Conservation (phyloP, 2,329 filamentous ascomycete species). For the Fusarium sororula region DNA sequence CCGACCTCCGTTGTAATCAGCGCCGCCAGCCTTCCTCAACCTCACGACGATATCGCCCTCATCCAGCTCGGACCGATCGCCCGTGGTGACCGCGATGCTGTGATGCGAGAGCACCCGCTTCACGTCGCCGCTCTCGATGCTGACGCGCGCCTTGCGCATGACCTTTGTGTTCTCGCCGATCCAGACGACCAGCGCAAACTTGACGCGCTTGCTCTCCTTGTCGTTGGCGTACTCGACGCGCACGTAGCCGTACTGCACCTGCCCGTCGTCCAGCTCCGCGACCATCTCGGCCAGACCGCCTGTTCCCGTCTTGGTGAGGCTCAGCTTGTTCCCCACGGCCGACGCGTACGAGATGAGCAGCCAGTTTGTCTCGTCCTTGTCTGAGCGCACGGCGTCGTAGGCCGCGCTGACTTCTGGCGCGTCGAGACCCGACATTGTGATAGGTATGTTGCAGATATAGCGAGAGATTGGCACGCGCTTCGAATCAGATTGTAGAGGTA, state of each 20-base stretch:
- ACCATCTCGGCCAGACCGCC: constrained; percentile 69
- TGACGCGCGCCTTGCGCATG: constrained; percentile 75
- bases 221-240: constrained; percentile 77
- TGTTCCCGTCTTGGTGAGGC: constrained; percentile 64
- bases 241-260: constrained; percentile 74
- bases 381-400: constrained; percentile 73
- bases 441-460: no score
- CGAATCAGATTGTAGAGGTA: constrained; percentile 15
- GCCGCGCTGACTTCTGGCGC: constrained; percentile 68
- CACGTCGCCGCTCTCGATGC: constrained; percentile 72
- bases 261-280: constrained; percentile 62
- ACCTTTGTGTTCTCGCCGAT: constrained; percentile 72
- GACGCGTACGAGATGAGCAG: constrained; percentile 70
- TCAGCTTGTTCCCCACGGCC: constrained; percentile 64
- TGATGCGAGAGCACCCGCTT: constrained; percentile 72
- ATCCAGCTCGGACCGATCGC: constrained; percentile 67
- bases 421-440: constrained; percentile 63
- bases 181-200: constrained; percentile 75
- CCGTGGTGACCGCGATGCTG: constrained; percentile 70
- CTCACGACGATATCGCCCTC: constrained; percentile 68
- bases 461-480: not conserved
- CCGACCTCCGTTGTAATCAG: constrained; percentile 75
- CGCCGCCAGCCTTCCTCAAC: constrained; percentile 72
- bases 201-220: constrained; percentile 72
- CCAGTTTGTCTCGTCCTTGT: constrained; percentile 74